Conservation (phyloP, 768 basidiomycete species). For the Pleurotus platypus region DNA sequence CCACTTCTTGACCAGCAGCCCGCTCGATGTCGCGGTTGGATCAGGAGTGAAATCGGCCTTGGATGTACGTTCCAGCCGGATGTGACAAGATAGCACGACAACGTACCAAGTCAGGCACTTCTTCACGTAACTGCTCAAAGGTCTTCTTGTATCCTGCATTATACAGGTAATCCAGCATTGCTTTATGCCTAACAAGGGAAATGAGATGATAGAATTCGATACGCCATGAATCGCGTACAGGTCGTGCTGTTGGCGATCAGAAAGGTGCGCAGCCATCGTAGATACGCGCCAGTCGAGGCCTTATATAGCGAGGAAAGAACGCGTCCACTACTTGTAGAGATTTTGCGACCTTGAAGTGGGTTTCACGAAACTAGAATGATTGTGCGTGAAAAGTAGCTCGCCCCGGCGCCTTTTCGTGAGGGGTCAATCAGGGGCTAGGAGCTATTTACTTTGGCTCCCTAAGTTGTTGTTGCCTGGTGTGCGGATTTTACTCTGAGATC, state of each 20-base stretch:
- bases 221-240: slow-evolving; percentile 9
- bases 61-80: slow-evolving; percentile 18
- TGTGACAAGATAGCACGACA: not conserved
- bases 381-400: no score
- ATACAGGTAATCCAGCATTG: slow-evolving; percentile 77
- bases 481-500: no score
- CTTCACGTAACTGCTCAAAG: slow-evolving; percentile 7
- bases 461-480: no score
- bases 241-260: slow-evolving; percentile 14
- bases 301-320: no score
- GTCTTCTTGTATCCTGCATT: slow-evolving; percentile 30
- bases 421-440: no score
- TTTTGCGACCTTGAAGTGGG: no score
- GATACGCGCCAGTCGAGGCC: no score
- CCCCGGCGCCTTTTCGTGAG: no score
- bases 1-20: slow-evolving; percentile 96
- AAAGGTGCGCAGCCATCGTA: slow-evolving; percentile 9
- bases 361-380: no score
- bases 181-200: slow-evolving; percentile 54
- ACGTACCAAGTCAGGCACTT: slow-evolving; percentile 4
- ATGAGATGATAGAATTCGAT: not conserved
- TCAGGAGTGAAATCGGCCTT: slow-evolving; percentile 72
- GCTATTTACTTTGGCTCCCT: no score
- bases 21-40: slow-evolving; percentile 82
- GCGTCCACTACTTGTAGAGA: no score